Evolutionary conservation across 768 basidiomycete genomes (phyloP).

Genomic region (Lactarius quietus): DNA sequence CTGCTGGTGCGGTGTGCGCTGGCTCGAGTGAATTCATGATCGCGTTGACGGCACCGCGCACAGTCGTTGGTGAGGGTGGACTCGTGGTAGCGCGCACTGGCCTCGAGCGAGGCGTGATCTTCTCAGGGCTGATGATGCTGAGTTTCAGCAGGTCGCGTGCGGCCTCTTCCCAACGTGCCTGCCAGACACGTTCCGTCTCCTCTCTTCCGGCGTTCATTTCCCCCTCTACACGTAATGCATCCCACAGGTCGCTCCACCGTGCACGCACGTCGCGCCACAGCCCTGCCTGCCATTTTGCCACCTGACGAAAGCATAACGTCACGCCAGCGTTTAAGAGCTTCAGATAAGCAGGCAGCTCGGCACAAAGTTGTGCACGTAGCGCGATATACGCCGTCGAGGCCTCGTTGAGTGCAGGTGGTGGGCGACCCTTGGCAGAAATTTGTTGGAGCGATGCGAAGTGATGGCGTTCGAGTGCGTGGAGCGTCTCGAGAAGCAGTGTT

Average conservation of each 20-base stretch:
- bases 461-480: slow-evolving; percentile 67
- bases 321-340: slow-evolving; percentile 60
- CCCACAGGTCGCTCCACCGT: slow-evolving; percentile 79
- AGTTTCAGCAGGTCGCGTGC: slow-evolving; percentile 44
- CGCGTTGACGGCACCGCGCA: slow-evolving; percentile 12
- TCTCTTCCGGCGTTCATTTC: slow-evolving; percentile 53
- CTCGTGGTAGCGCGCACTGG: background rate
- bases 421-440: slow-evolving; percentile 60
- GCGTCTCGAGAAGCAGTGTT: slow-evolving; percentile 60
- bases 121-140: slow-evolving; percentile 37
- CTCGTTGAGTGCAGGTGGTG: slow-evolving; percentile 65
- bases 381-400: slow-evolving; percentile 77
- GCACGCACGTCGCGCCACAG: slow-evolving; percentile 61
- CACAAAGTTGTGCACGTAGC: slow-evolving; percentile 63
- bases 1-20: slow-evolving; percentile 12
- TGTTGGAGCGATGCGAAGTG: slow-evolving; percentile 68
- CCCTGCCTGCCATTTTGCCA: slow-evolving; percentile 53
- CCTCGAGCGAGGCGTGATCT: slow-evolving; percentile 27
- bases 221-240: slow-evolving; percentile 43
- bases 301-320: slow-evolving; percentile 44
- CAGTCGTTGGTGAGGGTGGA: slow-evolving; percentile 6
- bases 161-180: slow-evolving; percentile 62
- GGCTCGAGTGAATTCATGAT: slow-evolving; percentile 28
- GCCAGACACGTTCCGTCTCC: slow-evolving; percentile 74
- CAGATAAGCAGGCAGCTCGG: slow-evolving; percentile 67